phyloP scores from a whole-genome alignment of 139 green algal species.

The Dunaliella primolecta region DNA sequence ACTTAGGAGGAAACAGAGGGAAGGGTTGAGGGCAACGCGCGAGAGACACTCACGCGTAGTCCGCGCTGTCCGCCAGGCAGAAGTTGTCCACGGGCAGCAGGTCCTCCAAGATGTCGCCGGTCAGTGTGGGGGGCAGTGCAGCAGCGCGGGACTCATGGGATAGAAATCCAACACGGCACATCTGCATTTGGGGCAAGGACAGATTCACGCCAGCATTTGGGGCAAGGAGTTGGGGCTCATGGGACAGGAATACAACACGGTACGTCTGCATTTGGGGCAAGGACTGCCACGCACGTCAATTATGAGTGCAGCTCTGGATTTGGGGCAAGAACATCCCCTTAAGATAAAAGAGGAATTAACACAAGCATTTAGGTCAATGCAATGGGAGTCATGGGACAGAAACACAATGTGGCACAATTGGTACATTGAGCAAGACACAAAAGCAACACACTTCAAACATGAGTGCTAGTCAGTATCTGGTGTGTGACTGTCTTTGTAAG shows the following conservation, averaged over 20 bases:
- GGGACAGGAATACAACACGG: slow-evolving; percentile 37
- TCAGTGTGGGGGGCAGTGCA: slow-evolving; percentile 40
- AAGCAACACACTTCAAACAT: too few species aligned
- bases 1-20: neutral
- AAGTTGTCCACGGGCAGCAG: slow-evolving; percentile 58
- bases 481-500: neutral
- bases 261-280: slow-evolving; percentile 22
- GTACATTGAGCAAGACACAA: neutral
- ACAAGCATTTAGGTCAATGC: neutral
- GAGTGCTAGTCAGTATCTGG: too few species aligned
- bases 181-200: slow-evolving; percentile 14
- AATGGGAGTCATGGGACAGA: slow-evolving; percentile 17
- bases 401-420: slow-evolving; percentile 36
- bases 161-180: slow-evolving; percentile 41
- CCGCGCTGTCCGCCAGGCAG: slow-evolving; percentile 22
- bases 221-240: too few species aligned
- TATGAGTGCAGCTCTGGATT: too few species aligned
- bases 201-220: too few species aligned
- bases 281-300: too few species aligned
- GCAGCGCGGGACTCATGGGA: neutral
- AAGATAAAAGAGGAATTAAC: neutral
- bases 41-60: slow-evolving; percentile 27
- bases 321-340: too few species aligned
- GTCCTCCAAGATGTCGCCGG: slow-evolving; percentile 64
- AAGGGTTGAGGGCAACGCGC: neutral